A percentile compares a stretch with the other conserved stretches of the same genome.
Evolutionary conservation across 805 yeast species (phyloP).

Genomic region (Yueomyces sinensis): DNA sequence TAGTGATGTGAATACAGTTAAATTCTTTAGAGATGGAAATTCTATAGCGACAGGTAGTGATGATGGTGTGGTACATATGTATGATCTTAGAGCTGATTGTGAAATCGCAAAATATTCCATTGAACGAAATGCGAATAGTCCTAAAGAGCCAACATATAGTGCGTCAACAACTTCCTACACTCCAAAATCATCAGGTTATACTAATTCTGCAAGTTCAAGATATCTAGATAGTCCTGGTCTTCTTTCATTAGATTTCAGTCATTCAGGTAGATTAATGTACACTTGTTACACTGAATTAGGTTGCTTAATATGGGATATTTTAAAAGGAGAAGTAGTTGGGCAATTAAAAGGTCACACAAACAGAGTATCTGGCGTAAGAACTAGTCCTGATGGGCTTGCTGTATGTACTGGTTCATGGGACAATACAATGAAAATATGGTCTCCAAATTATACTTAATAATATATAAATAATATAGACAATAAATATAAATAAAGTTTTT

Average conservation of each 20-base stretch:
- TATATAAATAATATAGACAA: neutral
- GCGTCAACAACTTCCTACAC: conserved; percentile 16
- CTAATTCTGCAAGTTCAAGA: conserved; percentile 9
- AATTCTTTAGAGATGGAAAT: conserved; percentile 57
- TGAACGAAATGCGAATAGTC: conserved; percentile 4
- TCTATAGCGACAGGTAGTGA: conserved; percentile 68
- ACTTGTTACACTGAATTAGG: conserved; percentile 66
- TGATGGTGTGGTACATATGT: conserved; percentile 56
- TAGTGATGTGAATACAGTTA: conserved; percentile 50
- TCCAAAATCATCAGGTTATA: conserved; percentile 9
- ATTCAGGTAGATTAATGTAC: conserved; percentile 61
- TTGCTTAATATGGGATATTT: conserved; percentile 65
- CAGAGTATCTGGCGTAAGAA: conserved; percentile 46
- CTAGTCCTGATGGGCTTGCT: conserved; percentile 64
- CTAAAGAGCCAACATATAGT: conserved; percentile 9
- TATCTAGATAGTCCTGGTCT: conserved; percentile 54
- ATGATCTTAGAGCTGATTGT: conserved; percentile 69
- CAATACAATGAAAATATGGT: conserved; percentile 56
- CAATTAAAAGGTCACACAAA: conserved; percentile 51
- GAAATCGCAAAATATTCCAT: conserved; percentile 39
- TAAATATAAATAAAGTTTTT: neutral
- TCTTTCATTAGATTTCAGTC: conserved; percentile 56
- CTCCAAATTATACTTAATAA: conserved; percentile 21
- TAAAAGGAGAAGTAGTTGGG: conserved; percentile 54
- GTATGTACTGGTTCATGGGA: conserved; percentile 79